Evolutionary conservation across 192 early-diverging fungal genomes (phyloP), one percentile per base, ranked within the genome.

Genomic region (Backusella parvicylindrica): DNA sequence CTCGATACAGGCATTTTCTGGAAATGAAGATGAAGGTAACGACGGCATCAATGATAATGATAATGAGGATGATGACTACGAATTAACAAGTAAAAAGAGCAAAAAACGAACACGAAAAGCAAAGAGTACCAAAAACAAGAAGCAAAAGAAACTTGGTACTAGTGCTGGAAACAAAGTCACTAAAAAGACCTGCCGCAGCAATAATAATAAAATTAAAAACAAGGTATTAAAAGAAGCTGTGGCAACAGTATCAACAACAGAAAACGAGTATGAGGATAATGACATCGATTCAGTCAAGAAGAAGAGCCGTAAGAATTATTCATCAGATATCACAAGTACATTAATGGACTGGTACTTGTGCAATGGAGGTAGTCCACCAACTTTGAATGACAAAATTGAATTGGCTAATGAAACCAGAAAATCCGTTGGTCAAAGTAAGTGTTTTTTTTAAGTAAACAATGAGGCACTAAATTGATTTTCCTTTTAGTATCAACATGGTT

Each of bases 401-500:
- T 43, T 70, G 15, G 26, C 68, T 1, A 41, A 70, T 1, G 13
- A 31, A 31, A 70, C 68, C 12, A 28, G 40, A n/a, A 69, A 69
- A 30, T 43, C 36, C 30, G 7, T 21, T 41, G 28, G 13, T 30
- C 68, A 69, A 43, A 28, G 68, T 69, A 69, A 47, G 37, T 28
- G 11, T 26, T 41, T 68, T 69, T 23, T 69, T 69, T 31, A 8
- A 26, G 7, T 28, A 21, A 36, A 68, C n/a, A 68, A 68, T 3
- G 1, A 68, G 15, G 32, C 6, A 66, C 35, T 38, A 9, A 18
- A 65, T 13, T 28, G 3, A 21, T 68, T 4, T 56, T 23, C 28
- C 1, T 1, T 6, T 28, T 68, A 70, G 68, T 70, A 30, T 70
- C 68, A 30, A 70, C 68, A 41, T 70, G 68, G 68, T 70, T 70